Evolutionary conservation across 176 grass and related monocot genomes (phyloP).

Genomic region (Musa itinerans): DNA sequence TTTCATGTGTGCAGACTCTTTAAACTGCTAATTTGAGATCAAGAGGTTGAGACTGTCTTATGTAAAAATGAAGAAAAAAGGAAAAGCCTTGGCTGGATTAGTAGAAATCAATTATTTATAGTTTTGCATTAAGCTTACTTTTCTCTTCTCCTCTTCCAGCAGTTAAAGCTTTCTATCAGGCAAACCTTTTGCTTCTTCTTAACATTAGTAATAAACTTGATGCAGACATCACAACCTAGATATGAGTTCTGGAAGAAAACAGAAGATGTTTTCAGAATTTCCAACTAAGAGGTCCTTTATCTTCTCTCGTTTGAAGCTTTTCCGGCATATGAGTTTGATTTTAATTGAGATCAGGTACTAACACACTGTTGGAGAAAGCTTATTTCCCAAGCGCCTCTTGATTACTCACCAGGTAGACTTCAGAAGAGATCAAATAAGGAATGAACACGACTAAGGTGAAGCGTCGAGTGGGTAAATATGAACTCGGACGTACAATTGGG

Average conservation of each 20-base stretch:
- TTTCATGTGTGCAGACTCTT: too few species aligned
- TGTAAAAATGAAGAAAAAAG: too few species aligned
- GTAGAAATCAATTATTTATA: too few species aligned
- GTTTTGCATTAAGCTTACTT: too few species aligned
- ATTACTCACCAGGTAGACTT: background rate
- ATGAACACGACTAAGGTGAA: constrained; percentile 59
- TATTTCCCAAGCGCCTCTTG: background rate
- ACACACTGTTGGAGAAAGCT: background rate
- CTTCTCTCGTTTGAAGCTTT: background rate
- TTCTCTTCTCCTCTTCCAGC: too few species aligned
- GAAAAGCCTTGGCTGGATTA: too few species aligned
- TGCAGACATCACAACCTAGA: background rate
- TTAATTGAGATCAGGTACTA: background rate
- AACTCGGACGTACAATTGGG: constrained; percentile 82
- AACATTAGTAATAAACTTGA: background rate
- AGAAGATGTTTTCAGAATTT: background rate
- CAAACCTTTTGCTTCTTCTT: background rate
- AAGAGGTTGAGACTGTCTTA: too few species aligned
- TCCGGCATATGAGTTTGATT: background rate
- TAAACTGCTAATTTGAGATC: too few species aligned
- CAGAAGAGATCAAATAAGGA: background rate
- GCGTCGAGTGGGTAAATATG: constrained; percentile 84
- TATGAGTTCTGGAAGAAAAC: background rate
- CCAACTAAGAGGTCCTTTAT: too few species aligned
- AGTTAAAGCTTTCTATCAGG: background rate